Conservation (phyloP, 805 yeast genomes). For the Starmerella powellii region DNA sequence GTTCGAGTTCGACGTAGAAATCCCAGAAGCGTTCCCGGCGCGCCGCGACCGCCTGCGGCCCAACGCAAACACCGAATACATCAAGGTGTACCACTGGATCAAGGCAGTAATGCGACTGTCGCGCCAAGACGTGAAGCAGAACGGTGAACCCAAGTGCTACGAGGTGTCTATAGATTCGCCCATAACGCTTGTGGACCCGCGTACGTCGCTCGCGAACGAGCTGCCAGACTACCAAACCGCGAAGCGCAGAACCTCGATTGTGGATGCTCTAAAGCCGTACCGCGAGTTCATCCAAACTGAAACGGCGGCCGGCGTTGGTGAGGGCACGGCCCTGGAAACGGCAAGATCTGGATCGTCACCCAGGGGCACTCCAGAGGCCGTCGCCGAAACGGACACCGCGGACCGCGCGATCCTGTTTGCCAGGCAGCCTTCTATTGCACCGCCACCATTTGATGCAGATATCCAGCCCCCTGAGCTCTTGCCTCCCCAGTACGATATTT, state of each 20-base stretch:
- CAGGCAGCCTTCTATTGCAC: slow-evolving; percentile 45
- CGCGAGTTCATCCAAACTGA: slow-evolving; percentile 19
- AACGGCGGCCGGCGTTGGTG: slow-evolving; percentile 1
- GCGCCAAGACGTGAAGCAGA: slow-evolving; percentile 38
- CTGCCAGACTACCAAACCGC: slow-evolving; percentile 29
- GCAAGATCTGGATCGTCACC: too few species aligned
- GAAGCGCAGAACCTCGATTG: not conserved
- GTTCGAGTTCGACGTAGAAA: slow-evolving; percentile 72
- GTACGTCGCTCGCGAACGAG: slow-evolving; percentile 33
- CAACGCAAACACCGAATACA: slow-evolving; percentile 66
- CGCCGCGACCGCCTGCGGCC: slow-evolving; percentile 56
- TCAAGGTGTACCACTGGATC: slow-evolving; percentile 91
- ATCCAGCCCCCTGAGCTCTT: slow-evolving; percentile 30
- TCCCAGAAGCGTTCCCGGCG: slow-evolving; percentile 56
- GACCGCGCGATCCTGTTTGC: slow-evolving; percentile 42
- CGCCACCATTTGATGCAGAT: slow-evolving; percentile 51
- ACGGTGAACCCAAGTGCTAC: slow-evolving; percentile 67
- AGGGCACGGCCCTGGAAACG: not conserved
- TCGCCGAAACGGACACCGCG: too few species aligned
- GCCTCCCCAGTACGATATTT: slow-evolving; percentile 25
- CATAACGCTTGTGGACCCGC: slow-evolving; percentile 62
- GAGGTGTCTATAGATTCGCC: slow-evolving; percentile 95
- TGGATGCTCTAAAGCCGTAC: slow-evolving; percentile 18
- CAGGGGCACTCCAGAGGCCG: slow-evolving; percentile 1
- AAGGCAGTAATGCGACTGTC: slow-evolving; percentile 77